Evolutionary conservation across 2,329 filamentous ascomycete species (phyloP).

Genomic region (Alternaria conjuncta): DNA sequence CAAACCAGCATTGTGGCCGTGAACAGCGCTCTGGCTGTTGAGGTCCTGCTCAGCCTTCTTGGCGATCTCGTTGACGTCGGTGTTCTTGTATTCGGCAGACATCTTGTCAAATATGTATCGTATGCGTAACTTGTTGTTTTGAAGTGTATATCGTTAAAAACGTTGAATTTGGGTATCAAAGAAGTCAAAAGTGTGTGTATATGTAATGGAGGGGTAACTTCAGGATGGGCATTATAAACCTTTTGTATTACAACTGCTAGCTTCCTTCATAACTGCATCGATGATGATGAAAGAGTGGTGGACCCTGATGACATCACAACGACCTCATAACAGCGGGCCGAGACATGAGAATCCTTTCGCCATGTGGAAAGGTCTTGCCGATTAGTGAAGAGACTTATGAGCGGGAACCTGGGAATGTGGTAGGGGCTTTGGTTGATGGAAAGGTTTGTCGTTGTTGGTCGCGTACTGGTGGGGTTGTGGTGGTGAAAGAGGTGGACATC

Average conservation of each 20-base stretch:
- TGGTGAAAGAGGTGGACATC: neutral
- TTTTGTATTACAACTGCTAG: neutral
- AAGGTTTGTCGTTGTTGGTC: neutral
- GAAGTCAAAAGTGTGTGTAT: neutral
- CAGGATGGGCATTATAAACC: neutral
- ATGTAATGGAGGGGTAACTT: neutral
- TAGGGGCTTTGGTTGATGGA: neutral
- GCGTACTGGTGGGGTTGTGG: neutral
- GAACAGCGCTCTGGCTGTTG: conserved; percentile 52
- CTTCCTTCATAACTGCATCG: no score
- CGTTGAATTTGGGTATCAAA: neutral
- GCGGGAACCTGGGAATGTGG: neutral
- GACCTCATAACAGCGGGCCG: conserved; percentile 22
- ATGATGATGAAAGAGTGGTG: conserved; percentile 14
- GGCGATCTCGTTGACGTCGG: conserved; percentile 53
- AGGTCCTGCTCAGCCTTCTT: conserved; percentile 58
- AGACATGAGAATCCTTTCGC: neutral
- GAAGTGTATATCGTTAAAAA: neutral
- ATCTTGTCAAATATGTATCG: conserved; percentile 16
- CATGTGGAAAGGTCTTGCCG: neutral
- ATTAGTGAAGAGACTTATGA: neutral
- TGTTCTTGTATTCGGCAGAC: conserved; percentile 52
- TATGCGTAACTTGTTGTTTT: neutral
- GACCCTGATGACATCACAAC: conserved; percentile 27
- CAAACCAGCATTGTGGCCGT: conserved; percentile 45